Evolutionary conservation across 139 green algal species (phyloP), one percentile per base, ranked within the genome.

Genomic region (Volvox reticuliferus): DNA sequence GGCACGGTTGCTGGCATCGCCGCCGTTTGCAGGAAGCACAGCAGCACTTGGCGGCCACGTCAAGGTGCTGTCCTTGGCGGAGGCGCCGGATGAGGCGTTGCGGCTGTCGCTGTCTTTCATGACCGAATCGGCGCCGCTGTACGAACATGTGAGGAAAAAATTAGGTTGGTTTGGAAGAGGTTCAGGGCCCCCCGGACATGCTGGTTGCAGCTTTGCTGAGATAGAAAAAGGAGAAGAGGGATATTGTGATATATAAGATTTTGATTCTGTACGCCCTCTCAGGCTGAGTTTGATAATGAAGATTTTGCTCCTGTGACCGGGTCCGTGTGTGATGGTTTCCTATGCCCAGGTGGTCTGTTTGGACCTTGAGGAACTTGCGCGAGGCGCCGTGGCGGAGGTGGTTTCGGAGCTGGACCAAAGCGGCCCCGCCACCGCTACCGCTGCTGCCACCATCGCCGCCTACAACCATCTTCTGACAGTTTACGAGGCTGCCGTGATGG

Each of bases 391-490:
- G 68, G n/a, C 69, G 3, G 85, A 89, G 85, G 85, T 82, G 69
- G 85, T 82, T 61, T 36, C 69, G n/a, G 69, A 71, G 22, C 30
- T 82, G 68, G 85, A 89, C 85, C 0, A 30, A 5, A 2, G 69
- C 36, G 13, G 37, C 36, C 22, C 14, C 9, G 19, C 24, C 67
- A 80, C 62, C 26, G 36, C 24, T 37, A 80, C 62, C 14, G 36
- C 24, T 5, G 83, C 55, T n/a, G 69, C 37, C 85, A 89, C 85
- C 26, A 22, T 73, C 21, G 69, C 69, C 0, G 80, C 89, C 14
- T 89, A 89, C 55, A 92, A 92, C 81, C 68, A 92, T 33, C 80
- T 87, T 20, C 44, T 71, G 68, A 55, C 32, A 61, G 80, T 82
- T 24, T 87, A 79, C 37, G 89, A 81, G n/a, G 79, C 84, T 1